Evolutionary conservation across 1,284 basidiomycete species (phyloP).

Genomic region (Moesziomyces sp.): DNA sequence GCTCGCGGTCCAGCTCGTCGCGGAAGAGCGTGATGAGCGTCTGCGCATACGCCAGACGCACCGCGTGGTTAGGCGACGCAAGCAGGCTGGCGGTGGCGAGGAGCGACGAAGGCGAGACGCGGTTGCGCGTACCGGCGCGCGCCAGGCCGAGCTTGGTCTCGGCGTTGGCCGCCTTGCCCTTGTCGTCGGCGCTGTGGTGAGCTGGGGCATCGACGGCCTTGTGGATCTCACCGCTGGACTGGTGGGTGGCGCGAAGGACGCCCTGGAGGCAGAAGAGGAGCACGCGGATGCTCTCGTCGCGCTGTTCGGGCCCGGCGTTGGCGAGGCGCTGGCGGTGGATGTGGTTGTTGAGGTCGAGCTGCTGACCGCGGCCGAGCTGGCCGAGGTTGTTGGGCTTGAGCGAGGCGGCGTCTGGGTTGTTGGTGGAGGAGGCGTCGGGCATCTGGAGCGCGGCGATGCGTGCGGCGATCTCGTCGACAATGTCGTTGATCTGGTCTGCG

Average conservation of each 20-base stretch:
- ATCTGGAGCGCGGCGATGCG: constrained; percentile 79
- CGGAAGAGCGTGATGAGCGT: constrained; percentile 55
- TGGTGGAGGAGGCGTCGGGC: constrained; percentile 70
- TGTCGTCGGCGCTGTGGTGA: constrained; percentile 12
- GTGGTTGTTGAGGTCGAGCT: constrained; percentile 40
- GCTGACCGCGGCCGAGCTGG: constrained; percentile 46
- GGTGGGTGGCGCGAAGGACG: constrained; percentile 77
- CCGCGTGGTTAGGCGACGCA: constrained; percentile 49
- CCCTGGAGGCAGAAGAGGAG: constrained; percentile 79
- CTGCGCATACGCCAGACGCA: constrained; percentile 58
- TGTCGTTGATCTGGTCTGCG: constrained; percentile 93
- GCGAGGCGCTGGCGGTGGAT: constrained; percentile 57
- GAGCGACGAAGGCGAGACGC: constrained; percentile 44
- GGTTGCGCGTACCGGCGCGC: constrained; percentile 52
- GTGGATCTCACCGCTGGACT: constrained; percentile 69
- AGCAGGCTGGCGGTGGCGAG: constrained; percentile 51
- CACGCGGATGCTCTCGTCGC: constrained; percentile 77
- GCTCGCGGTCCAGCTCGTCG: constrained; percentile 45
- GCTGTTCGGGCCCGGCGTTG: constrained; percentile 68
- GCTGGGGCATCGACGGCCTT: constrained; percentile 41
- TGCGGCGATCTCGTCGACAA: constrained; percentile 83
- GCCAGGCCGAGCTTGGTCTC: constrained; percentile 34
- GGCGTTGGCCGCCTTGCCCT: constrained; percentile 39
- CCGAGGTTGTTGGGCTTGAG: constrained; percentile 67
- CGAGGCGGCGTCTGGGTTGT: constrained; percentile 54